A percentile compares a stretch with the other conserved stretches of the same genome.
Conservation (phyloP, 345 rosid species). For the Ailanthus altissimus region DNA sequence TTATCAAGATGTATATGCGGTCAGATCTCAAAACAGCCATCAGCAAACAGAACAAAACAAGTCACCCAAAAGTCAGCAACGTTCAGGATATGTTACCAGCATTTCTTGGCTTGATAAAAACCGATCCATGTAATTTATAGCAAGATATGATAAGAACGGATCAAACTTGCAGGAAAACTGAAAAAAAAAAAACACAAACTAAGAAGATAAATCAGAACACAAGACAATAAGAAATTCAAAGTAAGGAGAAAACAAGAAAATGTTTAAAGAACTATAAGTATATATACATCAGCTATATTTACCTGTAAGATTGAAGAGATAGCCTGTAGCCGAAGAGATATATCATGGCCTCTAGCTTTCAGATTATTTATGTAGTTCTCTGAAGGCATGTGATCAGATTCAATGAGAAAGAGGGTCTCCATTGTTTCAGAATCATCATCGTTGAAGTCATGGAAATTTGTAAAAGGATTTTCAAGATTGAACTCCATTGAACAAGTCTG, state of each 20-base stretch:
- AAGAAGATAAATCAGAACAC: neutral
- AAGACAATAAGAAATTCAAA: neutral
- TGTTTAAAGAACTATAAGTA: neutral
- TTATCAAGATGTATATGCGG: conserved; percentile 2
- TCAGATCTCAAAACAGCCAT: conserved; percentile 13
- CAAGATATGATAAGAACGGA: conserved; percentile 62
- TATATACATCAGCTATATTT: neutral
- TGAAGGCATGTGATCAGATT: conserved; percentile 70
- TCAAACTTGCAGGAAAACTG: conserved; percentile 45
- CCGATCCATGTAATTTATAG: conserved; percentile 81
- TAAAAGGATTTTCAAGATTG: conserved; percentile 73
- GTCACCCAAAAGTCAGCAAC: neutral
- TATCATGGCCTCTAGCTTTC: conserved; percentile 36
- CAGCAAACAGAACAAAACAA: neutral
- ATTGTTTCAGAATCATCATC: conserved; percentile 17
- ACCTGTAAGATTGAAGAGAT: conserved; percentile 57
- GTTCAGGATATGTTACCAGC: conserved; percentile 41
- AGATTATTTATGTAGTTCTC: conserved; percentile 39
- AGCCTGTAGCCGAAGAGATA: conserved; percentile 45
- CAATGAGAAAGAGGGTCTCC: conserved; percentile 53
- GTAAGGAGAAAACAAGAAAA: neutral
- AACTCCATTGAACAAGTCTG: conserved; percentile 52
- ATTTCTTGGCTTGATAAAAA: conserved; percentile 61
- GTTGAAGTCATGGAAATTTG: conserved; percentile 28
- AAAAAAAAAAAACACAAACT: too few relatives aligned